Percentiles rank a stretch among this genome's conserved stretches.
phyloP scores from a whole-genome alignment of 495 filamentous ascomycete genomes.

The Baudoinia panamericana region DNA sequence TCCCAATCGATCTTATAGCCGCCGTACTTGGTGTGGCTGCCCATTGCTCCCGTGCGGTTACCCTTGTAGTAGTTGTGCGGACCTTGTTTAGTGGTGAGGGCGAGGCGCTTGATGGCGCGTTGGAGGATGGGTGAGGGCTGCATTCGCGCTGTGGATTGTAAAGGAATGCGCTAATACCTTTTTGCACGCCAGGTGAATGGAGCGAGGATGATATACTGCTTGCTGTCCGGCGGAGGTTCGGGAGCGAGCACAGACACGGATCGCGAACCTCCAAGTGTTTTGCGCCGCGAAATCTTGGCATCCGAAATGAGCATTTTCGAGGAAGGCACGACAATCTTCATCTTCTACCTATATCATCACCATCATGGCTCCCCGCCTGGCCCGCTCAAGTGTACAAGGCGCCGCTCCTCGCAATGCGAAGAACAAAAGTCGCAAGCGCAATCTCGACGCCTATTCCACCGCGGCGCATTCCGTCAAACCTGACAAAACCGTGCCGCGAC shows the following conservation, averaged over 20 bases:
- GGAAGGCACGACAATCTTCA: background rate
- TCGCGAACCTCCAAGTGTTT: no score
- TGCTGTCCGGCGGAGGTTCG: background rate
- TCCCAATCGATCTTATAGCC: constrained; percentile 68
- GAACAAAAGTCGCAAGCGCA: constrained; percentile 37
- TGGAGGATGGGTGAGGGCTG: constrained; percentile 61
- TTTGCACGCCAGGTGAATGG: no score
- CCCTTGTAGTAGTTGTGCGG: constrained; percentile 96
- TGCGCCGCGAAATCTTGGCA: constrained; percentile 10
- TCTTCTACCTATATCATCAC: background rate
- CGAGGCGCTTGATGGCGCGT: constrained; percentile 50
- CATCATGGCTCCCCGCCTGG: constrained; percentile 25
- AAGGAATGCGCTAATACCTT: no score
- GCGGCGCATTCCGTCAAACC: constrained; percentile 48
- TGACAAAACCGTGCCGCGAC: constrained; percentile 37
- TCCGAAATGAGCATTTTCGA: background rate
- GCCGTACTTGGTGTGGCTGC: constrained; percentile 71
- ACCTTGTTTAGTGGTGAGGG: constrained; percentile 80
- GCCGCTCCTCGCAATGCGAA: constrained; percentile 15
- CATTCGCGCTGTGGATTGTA: no score
- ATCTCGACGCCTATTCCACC: constrained; percentile 73
- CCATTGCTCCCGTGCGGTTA: constrained; percentile 74
- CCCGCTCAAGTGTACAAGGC: constrained; percentile 16
- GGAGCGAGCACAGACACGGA: constrained; percentile 18
- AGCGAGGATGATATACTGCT: background rate